Base-by-base conservation (phyloP, 2,329 filamentous ascomycete species). In the Aotearoamyces nothofagi region DNA sequence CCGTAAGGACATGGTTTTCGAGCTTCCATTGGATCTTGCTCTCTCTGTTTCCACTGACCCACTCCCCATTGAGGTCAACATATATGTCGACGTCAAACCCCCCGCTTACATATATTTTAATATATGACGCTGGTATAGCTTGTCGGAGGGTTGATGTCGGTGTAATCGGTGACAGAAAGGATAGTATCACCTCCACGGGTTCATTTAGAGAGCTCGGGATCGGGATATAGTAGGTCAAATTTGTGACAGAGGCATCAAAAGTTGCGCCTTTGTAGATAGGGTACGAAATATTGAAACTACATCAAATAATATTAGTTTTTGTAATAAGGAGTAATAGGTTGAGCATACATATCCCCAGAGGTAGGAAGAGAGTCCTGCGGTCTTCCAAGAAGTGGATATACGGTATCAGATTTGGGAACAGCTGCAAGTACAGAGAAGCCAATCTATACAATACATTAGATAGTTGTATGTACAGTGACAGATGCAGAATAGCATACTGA, bases 41-140 rank as follows among this genome's bases (percentile, higher is more conserved):
- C 17, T 65, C 70, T 27, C 71, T 59, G 38, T 84, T 66, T 11
- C 81, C 81, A 44, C 77, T 90, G 34, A 83, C 77, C 81, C 82
- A 92, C 46, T 84, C 73, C 5, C 76, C 76, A 42, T 80, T 78
- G 30, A 79, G 40, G 44, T 81, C 76, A 34, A 76, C 54, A 42
- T 79, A 80, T 27, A 76, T 45, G 43, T 72, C 65, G 9, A 80
- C 55, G 36, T 75, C 60, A 28, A 75, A 67, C 37, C 59, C 60
- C 4, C 80, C 81, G 35, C 73, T 63, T 9, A 79, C 78, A 43
- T 73, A 55, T 22, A 87, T 61, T 5, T 69, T 78, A 36, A 92
- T 46, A 48, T 92, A 92, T 15, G 76, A 74, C 8, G 81, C 82
- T n/a, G 83, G 83, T 20, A 49, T 47, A 5, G 49, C 39, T 36